phyloP scores from a whole-genome alignment of 768 basidiomycete species.

The Polyporus arcularius region DNA sequence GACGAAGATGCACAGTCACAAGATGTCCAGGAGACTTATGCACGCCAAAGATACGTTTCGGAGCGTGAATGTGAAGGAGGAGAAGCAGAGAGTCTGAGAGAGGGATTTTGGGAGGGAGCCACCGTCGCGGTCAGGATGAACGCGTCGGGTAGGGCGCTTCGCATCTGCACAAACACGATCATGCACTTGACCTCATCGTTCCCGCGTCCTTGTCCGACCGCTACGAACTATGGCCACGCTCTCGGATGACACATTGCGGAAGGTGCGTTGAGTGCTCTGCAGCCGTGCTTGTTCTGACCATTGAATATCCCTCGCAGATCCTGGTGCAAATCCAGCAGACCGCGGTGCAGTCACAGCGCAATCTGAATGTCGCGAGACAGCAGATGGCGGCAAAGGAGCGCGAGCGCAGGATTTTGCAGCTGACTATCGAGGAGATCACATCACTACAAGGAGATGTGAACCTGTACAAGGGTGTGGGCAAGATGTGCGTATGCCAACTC shows the following conservation, averaged over 20 bases:
- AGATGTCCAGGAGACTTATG: background rate
- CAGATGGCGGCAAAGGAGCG: slow-evolving; percentile 83
- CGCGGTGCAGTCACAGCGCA: slow-evolving; percentile 81
- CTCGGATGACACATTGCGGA: slow-evolving; percentile 78
- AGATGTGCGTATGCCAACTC: slow-evolving; percentile 63
- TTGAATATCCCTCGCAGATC: slow-evolving; percentile 53
- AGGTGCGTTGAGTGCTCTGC: slow-evolving; percentile 42
- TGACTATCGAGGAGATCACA: slow-evolving; percentile 84
- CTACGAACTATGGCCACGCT: slow-evolving; percentile 32
- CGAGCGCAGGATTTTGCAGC: slow-evolving; percentile 85
- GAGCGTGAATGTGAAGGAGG: background rate
- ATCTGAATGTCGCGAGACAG: slow-evolving; percentile 70
- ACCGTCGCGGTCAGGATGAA: slow-evolving; percentile 18
- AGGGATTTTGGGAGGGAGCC: slow-evolving; percentile 16
- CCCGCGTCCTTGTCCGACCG: background rate
- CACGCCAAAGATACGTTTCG: background rate
- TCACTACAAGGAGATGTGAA: slow-evolving; percentile 72
- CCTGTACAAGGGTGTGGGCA: slow-evolving; percentile 93
- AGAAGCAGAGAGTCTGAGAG: background rate
- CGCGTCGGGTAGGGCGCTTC: slow-evolving; percentile 20
- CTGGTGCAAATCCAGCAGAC: slow-evolving; percentile 91
- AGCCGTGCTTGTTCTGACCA: background rate
- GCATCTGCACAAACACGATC: slow-evolving; percentile 3
- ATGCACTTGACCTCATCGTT: slow-evolving; percentile 1
- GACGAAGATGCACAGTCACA: background rate